phyloP scores from a whole-genome alignment of 2,329 filamentous ascomycete genomes.

The Aureobasidium pullulans region DNA sequence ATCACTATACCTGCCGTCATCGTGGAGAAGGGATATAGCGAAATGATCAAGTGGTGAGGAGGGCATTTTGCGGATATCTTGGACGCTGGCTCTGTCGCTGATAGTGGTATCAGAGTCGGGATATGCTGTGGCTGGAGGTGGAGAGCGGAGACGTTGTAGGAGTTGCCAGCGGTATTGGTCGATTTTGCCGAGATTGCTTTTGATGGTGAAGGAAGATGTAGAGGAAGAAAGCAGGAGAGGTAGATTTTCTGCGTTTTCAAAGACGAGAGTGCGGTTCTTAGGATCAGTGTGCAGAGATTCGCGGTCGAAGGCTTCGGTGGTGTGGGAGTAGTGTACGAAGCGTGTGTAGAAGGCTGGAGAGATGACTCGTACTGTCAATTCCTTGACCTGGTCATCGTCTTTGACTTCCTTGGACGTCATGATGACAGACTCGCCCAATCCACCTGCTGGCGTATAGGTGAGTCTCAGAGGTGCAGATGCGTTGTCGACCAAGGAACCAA shows the following conservation, averaged over 20 bases:
- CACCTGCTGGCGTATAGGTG: slow-evolving; percentile 44
- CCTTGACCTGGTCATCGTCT: slow-evolving; percentile 27
- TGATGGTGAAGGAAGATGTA: not conserved
- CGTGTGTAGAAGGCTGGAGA: slow-evolving; percentile 62
- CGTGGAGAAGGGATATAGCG: slow-evolving; percentile 19
- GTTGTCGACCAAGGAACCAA: slow-evolving; percentile 42
- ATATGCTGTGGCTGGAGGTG: slow-evolving; percentile 33
- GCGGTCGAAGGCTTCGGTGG: slow-evolving; percentile 54
- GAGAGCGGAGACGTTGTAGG: slow-evolving; percentile 32
- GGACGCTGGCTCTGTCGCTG: slow-evolving; percentile 14
- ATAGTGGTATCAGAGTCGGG: slow-evolving; percentile 19
- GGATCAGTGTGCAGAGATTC: slow-evolving; percentile 46
- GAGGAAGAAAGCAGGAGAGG: slow-evolving; percentile 31
- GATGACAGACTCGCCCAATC: slow-evolving; percentile 15
- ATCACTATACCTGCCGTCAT: slow-evolving; percentile 16
- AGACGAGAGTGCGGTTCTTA: slow-evolving; percentile 52
- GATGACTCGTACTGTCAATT: slow-evolving; percentile 51
- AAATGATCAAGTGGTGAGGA: slow-evolving; percentile 35
- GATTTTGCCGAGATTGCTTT: not conserved
- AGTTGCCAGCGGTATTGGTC: slow-evolving; percentile 28
- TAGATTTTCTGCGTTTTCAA: slow-evolving; percentile 50
- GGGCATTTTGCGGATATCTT: slow-evolving; percentile 32
- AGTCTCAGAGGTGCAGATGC: slow-evolving; percentile 41
- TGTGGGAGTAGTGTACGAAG: slow-evolving; percentile 56
- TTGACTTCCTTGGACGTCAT: slow-evolving; percentile 18